Evolutionary conservation across 225 moss, liverwort and hornwort species (phyloP), one percentile per base, ranked within the genome.

Genomic region (Climacium dendroides): DNA sequence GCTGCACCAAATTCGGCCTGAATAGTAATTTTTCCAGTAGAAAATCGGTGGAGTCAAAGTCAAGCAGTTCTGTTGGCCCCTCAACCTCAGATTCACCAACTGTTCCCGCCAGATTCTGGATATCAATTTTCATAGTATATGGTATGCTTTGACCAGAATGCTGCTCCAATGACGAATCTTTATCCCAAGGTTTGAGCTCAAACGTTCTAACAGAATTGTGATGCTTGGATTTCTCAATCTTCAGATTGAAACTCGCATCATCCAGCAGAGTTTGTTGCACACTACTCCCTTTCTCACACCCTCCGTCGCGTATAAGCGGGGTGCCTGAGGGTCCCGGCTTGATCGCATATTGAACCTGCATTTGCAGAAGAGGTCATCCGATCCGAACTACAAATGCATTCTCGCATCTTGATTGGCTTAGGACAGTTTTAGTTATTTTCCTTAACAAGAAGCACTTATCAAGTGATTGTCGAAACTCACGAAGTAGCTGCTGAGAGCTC

Each of bases 21-120:
- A 86, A 35, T 74, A 84, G 88, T 19, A 92, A 47, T 75, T 79
- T 91, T 3, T 89, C 73, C 59, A 85, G 86, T 63, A 93, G 77
- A 85, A 82, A 93, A 71, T 80, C 80, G 86, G 35, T 65, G 59
- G 87, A 47, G 75, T 91, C 89, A 74, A 92, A 89, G 78, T 82
- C 69, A 67, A 90, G 89, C 69, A 88, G 90, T 72, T 80, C 66
- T 41, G 65, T 71, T 78, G 32, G 78, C 62, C 67, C 87, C n/a
- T 72, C 75, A 69, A 86, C 54, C 85, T 89, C 81, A 60, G 47
- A 87, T 54, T 85, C 74, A 54, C 70, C n/a, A 60, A 84, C 74
- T 57, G 39, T 59, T 88, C 78, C 62, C 59, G 54, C 74, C 60
- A 82, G 87, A 73, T 90, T 84, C 79, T 62, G 87, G 32, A 80